These are phyloP conservation scores for Zygotorulaspora florentina DNA, from an alignment of 805 yeast species.

Conservation along the genomic window DNA sequence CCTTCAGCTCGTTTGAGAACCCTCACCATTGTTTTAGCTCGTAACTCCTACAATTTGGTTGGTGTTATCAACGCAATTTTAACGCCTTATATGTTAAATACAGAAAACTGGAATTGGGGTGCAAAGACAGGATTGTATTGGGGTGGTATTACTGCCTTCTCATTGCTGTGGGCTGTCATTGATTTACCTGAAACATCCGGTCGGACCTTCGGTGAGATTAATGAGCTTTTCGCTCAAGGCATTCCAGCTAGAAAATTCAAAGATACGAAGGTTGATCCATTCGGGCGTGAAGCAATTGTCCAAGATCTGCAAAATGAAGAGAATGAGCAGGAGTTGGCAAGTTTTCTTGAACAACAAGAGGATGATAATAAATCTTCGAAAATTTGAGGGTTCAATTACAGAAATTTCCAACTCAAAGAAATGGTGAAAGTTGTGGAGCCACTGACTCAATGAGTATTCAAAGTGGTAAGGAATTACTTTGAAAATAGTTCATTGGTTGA, in stretches of 20 bases:
- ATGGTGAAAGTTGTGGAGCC: too few relatives aligned
- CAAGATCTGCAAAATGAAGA: too few relatives aligned
- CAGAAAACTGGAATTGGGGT: conserved; percentile 43
- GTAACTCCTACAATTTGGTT: conserved; percentile 35
- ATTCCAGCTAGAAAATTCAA: conserved; percentile 47
- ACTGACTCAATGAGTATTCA: too few relatives aligned
- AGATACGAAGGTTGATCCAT: conserved; percentile 39
- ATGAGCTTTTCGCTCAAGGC: conserved; percentile 43
- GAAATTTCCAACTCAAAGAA: too few relatives aligned
- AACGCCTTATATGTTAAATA: conserved; percentile 50
- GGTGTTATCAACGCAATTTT: conserved; percentile 36
- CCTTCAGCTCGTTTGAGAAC: conserved; percentile 41
- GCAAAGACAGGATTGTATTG: conserved; percentile 49
- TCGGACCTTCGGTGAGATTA: conserved; percentile 58
- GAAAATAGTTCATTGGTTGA: too few relatives aligned
- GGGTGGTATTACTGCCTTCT: conserved; percentile 36
- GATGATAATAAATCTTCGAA: too few relatives aligned
- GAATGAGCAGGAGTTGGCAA: too few relatives aligned
- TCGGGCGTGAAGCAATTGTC: conserved; percentile 14
- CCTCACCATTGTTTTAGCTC: conserved; percentile 41
- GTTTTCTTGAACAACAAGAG: too few relatives aligned
- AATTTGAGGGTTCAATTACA: too few relatives aligned
- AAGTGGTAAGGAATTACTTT: too few relatives aligned
- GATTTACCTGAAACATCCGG: conserved; percentile 57
- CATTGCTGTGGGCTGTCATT: conserved; percentile 44